These are phyloP conservation scores for Suillus weaverae DNA, from an alignment of 768 basidiomycete species.

Conservation along the genomic window DNA sequence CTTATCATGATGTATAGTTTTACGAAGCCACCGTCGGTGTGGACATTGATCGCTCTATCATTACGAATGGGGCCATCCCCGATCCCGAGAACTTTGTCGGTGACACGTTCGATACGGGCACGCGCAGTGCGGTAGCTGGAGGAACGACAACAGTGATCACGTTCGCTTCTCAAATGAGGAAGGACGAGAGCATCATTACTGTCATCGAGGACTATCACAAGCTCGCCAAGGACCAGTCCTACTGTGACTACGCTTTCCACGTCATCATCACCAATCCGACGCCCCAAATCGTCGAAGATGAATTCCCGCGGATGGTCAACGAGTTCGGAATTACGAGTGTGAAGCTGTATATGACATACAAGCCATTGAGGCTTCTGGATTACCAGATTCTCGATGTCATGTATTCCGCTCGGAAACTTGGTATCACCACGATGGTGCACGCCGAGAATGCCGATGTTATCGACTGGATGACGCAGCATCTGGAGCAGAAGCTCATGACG, in stretches of 20 bases:
- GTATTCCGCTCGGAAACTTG: conserved; percentile 25
- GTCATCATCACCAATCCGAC: conserved; percentile 36
- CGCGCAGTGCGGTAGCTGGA: conserved; percentile 31
- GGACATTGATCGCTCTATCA: conserved; percentile 4
- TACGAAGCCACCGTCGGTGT: conserved; percentile 8
- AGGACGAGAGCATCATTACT: conserved; percentile 19
- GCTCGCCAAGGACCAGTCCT: conserved; percentile 28
- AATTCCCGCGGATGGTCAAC: conserved; percentile 34
- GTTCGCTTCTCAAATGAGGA: conserved; percentile 33
- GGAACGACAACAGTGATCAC: conserved; percentile 37
- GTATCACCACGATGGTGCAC: conserved; percentile 22
- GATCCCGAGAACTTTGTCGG: conserved; percentile 19
- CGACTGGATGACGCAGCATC: conserved; percentile 21
- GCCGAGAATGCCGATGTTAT: conserved; percentile 20
- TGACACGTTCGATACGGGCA: conserved; percentile 34
- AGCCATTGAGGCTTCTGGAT: conserved; percentile 32
- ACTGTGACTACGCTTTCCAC: conserved; percentile 36
- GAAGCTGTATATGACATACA: conserved; percentile 40
- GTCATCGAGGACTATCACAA: conserved; percentile 36
- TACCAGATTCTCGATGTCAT: conserved; percentile 34
- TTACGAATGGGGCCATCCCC: conserved; percentile 9
- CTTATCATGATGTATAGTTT: neutral
- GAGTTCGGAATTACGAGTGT: conserved; percentile 34
- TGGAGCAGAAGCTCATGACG: conserved; percentile 18
- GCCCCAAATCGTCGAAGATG: conserved; percentile 30